Evolutionary conservation across 768 basidiomycete species (phyloP), one percentile per base, ranked within the genome.

Genomic region (Calocera cornea): DNA sequence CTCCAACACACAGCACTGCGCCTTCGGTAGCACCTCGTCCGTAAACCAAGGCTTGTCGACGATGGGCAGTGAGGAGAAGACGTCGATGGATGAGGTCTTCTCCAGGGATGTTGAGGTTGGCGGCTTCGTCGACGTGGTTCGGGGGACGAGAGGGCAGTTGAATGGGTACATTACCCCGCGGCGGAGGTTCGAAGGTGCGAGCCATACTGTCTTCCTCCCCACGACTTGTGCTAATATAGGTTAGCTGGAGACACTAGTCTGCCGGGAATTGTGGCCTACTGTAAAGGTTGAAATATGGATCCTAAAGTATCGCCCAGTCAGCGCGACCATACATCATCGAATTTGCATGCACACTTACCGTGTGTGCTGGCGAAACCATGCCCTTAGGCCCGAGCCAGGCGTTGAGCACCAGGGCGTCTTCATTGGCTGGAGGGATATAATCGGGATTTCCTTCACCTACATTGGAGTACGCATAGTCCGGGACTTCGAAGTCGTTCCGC

Each of bases 281-380:
- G 75, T 91, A 98, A 69, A 88, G 82, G 75, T 99, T 99, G 78
- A 84, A 91, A 77, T 87, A 97, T 1, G 95, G 95, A 73, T 99
- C 95, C 92, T 95, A 68, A 12, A 50, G 71, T 11, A 66, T 31
- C 49, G 68, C 24, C 29, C 41, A 50, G 36, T 71, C 67, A 63
- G 49, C 66, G n/a, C n/a, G n/a, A n/a, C n/a, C n/a, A n/a, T n/a
- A n/a, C n/a, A n/a, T n/a, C n/a, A n/a, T n/a, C n/a, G n/a, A n/a
- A n/a, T n/a, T n/a, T n/a, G n/a, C n/a, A 36, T 34, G 72, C 75
- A 31, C 69, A 86, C 92, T 68, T 73, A 84, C 86, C 5, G 87
- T 92, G 77, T 99, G 97, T 0, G 95, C 92, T 1, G 95, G 95
- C 10, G 91, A 92, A 12, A 88, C 74, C 0, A 94, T 89, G 31